Conservation (phyloP, 2,329 filamentous ascomycete genomes). For the Trichoderma harzianum region DNA sequence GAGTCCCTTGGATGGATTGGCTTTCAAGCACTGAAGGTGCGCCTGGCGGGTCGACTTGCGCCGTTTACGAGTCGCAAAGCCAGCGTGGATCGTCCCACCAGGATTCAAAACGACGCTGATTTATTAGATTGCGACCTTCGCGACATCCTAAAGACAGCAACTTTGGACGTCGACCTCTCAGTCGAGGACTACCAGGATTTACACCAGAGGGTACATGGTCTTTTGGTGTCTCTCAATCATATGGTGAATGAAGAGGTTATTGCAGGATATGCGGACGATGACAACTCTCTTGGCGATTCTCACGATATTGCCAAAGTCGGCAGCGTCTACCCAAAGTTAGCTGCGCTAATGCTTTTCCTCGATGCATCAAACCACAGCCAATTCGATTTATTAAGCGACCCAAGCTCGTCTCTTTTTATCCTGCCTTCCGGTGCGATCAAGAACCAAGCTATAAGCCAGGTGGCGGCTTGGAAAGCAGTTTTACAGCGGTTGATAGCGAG, state of each 20-base stretch:
- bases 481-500: background rate
- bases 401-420: background rate
- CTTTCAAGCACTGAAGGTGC: constrained; percentile 13
- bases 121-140: constrained; percentile 10
- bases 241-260: background rate
- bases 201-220: background rate
- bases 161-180: background rate
- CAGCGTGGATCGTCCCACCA: background rate
- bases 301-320: background rate
- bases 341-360: background rate
- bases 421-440: background rate
- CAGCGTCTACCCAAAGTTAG: background rate
- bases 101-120: background rate
- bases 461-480: background rate
- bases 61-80: background rate
- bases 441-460: background rate
- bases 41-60: constrained; percentile 1
- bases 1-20: constrained; percentile 7
- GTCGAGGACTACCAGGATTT: background rate
- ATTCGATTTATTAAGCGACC: background rate
- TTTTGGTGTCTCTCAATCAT: background rate
- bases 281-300: background rate
- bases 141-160: background rate
- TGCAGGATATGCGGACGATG: background rate
- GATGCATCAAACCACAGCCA: background rate